Conservation (phyloP, 1,139 yeast species). For the Diutina catenulata region DNA sequence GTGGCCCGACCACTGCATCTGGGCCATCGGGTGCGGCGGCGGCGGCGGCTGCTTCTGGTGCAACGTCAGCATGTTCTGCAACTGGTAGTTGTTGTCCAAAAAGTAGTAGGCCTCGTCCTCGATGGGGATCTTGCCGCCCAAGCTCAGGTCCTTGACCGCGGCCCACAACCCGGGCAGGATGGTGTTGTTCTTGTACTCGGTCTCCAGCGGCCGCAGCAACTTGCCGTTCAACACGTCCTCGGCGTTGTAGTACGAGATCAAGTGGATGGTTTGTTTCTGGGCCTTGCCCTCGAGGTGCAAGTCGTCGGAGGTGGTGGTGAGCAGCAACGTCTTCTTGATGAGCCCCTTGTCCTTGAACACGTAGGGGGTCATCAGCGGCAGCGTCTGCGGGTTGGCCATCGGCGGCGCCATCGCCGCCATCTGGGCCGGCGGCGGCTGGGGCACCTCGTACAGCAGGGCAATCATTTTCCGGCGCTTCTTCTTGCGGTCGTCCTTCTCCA, state of each 20-base stretch:
- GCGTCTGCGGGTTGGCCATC: not conserved
- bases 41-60: conserved; percentile 1
- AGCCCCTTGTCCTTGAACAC: conserved; percentile 52
- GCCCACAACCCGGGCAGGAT: conserved; percentile 50
- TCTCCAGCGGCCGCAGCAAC: conserved; percentile 48
- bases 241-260: conserved; percentile 68
- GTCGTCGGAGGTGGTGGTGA: conserved; percentile 33
- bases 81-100: conserved; percentile 34
- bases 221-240: conserved; percentile 55
- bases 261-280: conserved; percentile 47
- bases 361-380: not conserved
- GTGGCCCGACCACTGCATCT: too few species aligned
- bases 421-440: not conserved
- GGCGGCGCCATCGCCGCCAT: not conserved
- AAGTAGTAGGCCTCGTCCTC: conserved; percentile 44
- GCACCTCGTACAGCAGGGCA: conserved; percentile 7
- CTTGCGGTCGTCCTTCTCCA: conserved; percentile 22
- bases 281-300: conserved; percentile 17
- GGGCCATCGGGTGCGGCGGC: not conserved
- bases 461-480: conserved; percentile 18
- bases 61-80: conserved; percentile 23
- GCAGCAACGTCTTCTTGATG: conserved; percentile 70
- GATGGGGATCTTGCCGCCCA: conserved; percentile 43
- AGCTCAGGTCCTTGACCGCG: conserved; percentile 47
- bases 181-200: conserved; percentile 37